Conservation (phyloP, 257 asterid species). For the Solanum dulcamara region DNA sequence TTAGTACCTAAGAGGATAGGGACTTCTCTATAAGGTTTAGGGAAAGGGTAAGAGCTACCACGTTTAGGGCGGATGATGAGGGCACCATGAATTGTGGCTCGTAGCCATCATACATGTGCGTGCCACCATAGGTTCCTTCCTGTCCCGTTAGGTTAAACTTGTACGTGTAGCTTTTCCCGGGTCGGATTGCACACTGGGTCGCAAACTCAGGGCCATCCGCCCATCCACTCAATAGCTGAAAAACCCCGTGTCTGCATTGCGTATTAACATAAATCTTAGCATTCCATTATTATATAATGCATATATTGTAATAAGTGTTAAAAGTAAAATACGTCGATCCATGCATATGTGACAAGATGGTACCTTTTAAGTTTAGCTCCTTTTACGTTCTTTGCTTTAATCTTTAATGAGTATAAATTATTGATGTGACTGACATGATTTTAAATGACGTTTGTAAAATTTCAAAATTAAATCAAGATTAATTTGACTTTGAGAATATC, state of each 20-base stretch:
- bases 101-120: conserved; percentile 39
- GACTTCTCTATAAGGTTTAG: background rate
- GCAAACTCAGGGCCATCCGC: conserved; percentile 57
- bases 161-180: conserved; percentile 30
- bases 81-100: conserved; percentile 60
- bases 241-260: conserved; percentile 39
- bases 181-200: conserved; percentile 46
- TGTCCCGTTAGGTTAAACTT: conserved; percentile 40
- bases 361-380: background rate
- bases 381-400: background rate
- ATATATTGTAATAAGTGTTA: background rate
- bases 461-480: background rate
- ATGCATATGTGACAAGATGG: background rate
- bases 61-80: conserved; percentile 34
- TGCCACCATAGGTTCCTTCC: conserved; percentile 25
- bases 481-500: background rate
- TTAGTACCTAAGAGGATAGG: background rate
- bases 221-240: conserved; percentile 46
- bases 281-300: background rate
- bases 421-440: background rate
- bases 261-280: background rate
- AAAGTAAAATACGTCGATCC: background rate
- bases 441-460: background rate
- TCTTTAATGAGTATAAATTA: background rate
- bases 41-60: conserved; percentile 7